Conservation (phyloP, 257 asterid genomes). For the Solanum sitiens region DNA sequence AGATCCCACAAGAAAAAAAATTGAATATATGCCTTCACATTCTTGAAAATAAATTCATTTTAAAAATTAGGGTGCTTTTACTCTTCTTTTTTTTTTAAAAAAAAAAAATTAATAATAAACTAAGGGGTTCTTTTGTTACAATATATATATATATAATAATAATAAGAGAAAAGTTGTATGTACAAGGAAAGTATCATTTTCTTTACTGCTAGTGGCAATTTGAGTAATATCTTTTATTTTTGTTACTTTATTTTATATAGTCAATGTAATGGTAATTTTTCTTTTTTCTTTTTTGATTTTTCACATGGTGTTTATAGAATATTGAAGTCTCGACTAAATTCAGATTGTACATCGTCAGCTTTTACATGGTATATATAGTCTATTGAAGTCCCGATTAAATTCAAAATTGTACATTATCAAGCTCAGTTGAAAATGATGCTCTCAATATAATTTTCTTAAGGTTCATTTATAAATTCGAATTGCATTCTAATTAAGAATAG, state of each 20-base stretch:
- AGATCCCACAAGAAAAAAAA: neutral
- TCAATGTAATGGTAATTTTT: neutral
- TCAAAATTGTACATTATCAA: too few relatives aligned
- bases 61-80: neutral
- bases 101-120: too few relatives aligned
- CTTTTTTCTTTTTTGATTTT: too few relatives aligned
- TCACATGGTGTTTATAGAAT: too few relatives aligned
- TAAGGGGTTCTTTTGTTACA: neutral
- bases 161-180: neutral
- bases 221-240: neutral
- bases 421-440: too few relatives aligned
- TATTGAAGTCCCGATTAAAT: too few relatives aligned
- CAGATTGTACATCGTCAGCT: too few relatives aligned
- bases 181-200: neutral
- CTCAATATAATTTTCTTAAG: too few relatives aligned
- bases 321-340: too few relatives aligned
- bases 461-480: too few relatives aligned
- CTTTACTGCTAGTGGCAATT: neutral
- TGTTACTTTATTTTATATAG: neutral
- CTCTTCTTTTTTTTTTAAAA: neutral
- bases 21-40: neutral
- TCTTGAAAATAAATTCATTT: neutral
- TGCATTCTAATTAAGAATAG: too few relatives aligned
- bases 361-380: too few relatives aligned
- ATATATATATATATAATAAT: neutral